Evolutionary conservation across 1,284 basidiomycete genomes (phyloP).

Genomic region (Ustilago loliicola): DNA sequence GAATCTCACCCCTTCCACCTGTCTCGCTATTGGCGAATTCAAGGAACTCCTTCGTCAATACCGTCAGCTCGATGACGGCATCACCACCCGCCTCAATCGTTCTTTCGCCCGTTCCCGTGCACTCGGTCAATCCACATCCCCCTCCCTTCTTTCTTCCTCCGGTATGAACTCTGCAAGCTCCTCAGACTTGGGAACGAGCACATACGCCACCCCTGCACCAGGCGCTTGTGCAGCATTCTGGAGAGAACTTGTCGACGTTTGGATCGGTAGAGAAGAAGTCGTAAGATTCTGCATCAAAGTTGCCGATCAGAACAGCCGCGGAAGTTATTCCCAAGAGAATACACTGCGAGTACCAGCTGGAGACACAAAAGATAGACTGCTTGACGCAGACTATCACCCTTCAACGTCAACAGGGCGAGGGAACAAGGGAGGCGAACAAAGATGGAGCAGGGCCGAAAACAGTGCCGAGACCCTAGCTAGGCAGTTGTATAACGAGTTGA

Average conservation of each 20-base stretch:
- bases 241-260: constrained; percentile 58
- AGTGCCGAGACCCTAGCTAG: constrained; percentile 29
- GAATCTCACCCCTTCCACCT: constrained; percentile 53
- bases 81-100: constrained; percentile 64
- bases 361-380: constrained; percentile 17
- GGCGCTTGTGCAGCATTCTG: constrained; percentile 58
- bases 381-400: constrained; percentile 52
- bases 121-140: constrained; percentile 51
- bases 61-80: constrained; percentile 62
- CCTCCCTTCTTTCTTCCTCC: constrained; percentile 50
- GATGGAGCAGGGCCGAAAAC: constrained; percentile 40
- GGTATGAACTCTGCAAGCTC: constrained; percentile 33
- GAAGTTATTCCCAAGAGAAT: not conserved
- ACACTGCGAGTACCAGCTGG: not conserved
- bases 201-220: constrained; percentile 49
- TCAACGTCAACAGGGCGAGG: not conserved
- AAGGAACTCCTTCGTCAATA: constrained; percentile 64
- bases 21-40: constrained; percentile 60
- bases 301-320: constrained; percentile 23
- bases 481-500: constrained; percentile 65
- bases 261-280: constrained; percentile 62
- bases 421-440: not conserved
- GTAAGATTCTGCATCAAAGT: constrained; percentile 60
- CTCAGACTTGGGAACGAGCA: constrained; percentile 57
- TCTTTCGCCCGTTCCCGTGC: constrained; percentile 57